Conservation (phyloP, 306 rosid species). For the Lathyrus aphaca region DNA sequence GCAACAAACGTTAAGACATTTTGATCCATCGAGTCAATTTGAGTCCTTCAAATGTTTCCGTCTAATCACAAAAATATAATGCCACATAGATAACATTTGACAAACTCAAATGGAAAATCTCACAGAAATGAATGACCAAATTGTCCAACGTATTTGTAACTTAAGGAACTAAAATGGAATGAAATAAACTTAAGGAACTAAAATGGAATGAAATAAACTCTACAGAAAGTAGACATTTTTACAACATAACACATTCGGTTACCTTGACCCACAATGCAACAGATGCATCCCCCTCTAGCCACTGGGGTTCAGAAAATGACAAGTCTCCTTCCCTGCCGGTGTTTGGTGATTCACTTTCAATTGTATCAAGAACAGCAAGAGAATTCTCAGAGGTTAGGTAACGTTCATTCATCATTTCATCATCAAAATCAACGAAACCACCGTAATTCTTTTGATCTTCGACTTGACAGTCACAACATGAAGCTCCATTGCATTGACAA, state of each 20-base stretch:
- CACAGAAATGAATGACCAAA: too few species aligned
- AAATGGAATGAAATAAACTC: background rate
- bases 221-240: conserved; percentile 22
- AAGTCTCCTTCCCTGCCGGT: conserved; percentile 66
- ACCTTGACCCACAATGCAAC: conserved; percentile 99
- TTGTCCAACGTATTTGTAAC: too few species aligned
- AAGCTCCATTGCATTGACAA: conserved; percentile 59
- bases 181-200: too few species aligned
- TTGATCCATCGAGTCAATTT: too few species aligned
- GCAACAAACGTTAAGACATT: too few species aligned
- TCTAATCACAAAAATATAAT: too few species aligned
- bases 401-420: conserved; percentile 52
- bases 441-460: conserved; percentile 55
- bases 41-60: too few species aligned
- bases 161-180: too few species aligned
- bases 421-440: conserved; percentile 60
- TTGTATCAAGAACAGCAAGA: conserved; percentile 57
- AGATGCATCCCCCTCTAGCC: conserved; percentile 89
- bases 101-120: too few species aligned
- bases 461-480: conserved; percentile 50
- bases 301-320: conserved; percentile 68
- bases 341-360: conserved; percentile 67
- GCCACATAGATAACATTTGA: too few species aligned
- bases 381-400: conserved; percentile 57
- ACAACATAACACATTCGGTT: conserved; percentile 33